Evolutionary conservation across 495 filamentous ascomycete genomes (phyloP).

Genomic region (Lasiosphaeria ovina): DNA sequence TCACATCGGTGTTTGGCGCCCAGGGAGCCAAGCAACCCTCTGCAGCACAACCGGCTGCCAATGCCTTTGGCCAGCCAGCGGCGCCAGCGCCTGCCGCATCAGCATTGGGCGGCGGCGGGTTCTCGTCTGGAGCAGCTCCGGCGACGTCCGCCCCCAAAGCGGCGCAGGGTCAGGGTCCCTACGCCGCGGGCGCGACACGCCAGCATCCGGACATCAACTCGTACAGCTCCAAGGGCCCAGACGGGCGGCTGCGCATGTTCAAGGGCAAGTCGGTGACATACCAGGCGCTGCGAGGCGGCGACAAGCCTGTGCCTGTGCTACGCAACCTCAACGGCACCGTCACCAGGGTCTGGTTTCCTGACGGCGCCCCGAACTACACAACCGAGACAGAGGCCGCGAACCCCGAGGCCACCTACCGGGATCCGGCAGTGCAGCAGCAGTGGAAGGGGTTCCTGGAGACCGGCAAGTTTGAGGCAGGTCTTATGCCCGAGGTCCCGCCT

Average conservation of each 20-base stretch:
- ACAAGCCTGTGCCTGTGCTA: conserved; percentile 33
- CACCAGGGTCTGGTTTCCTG: conserved; percentile 65
- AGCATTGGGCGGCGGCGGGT: conserved; percentile 2
- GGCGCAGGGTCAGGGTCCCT: conserved; percentile 29
- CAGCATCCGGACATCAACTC: conserved; percentile 42
- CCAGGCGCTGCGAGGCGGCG: conserved; percentile 15
- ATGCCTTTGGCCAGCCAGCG: conserved; percentile 12
- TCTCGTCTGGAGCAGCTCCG: neutral
- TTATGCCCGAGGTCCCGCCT: conserved; percentile 70
- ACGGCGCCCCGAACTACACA: conserved; percentile 62
- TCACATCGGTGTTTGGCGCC: conserved; percentile 11
- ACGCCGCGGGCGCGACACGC: conserved; percentile 38
- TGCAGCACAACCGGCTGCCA: conserved; percentile 6
- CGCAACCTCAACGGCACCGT: conserved; percentile 41
- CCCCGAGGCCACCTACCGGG: conserved; percentile 37
- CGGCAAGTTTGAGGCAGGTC: conserved; percentile 60
- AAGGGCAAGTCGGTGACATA: conserved; percentile 43
- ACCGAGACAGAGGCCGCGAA: conserved; percentile 52
- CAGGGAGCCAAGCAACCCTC: neutral
- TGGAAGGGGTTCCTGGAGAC: conserved; percentile 60
- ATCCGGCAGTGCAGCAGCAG: conserved; percentile 47
- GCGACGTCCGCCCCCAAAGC: neutral
- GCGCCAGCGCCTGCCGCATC: conserved; percentile 17
- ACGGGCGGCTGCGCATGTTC: conserved; percentile 38
- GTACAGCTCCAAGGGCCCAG: conserved; percentile 33